These are phyloP conservation scores for Hebeloma cylindrosporum DNA, from an alignment of 768 basidiomycete species.

Conservation along the genomic window DNA sequence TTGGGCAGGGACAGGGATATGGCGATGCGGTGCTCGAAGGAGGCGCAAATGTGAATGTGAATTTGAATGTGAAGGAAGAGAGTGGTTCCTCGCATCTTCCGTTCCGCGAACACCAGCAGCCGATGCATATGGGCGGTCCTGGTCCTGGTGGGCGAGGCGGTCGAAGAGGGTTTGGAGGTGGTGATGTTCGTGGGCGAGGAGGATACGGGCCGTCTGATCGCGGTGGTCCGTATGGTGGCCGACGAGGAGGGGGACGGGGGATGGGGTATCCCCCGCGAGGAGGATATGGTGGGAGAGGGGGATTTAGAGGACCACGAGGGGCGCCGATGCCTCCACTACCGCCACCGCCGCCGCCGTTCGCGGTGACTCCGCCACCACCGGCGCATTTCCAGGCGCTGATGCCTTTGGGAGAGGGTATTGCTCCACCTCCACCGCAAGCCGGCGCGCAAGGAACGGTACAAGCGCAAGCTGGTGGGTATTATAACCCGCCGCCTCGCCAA, in stretches of 20 bases:
- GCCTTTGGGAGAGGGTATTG: too few species aligned
- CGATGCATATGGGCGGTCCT: neutral
- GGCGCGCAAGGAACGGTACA: conserved; percentile 1
- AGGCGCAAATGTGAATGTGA: neutral
- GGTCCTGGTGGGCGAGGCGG: conserved; percentile 11
- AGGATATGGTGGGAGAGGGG: conserved; percentile 23
- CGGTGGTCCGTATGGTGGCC: conserved; percentile 7
- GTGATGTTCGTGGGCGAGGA: conserved; percentile 1
- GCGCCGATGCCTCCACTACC: conserved; percentile 1
- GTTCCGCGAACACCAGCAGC: neutral
- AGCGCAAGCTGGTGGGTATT: neutral
- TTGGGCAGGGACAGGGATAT: neutral
- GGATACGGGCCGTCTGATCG: conserved; percentile 8
- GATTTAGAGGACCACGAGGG: conserved; percentile 27
- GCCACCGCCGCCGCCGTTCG: conserved; percentile 30
- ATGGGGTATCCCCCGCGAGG: conserved; percentile 15
- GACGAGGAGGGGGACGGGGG: conserved; percentile 11
- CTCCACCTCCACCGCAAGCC: conserved; percentile 10
- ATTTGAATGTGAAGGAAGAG: neutral
- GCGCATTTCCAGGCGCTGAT: conserved; percentile 32
- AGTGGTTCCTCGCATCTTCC: neutral
- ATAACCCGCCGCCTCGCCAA: neutral
- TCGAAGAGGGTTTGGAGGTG: conserved; percentile 14
- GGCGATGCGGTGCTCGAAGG: neutral
- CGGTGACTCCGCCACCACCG: conserved; percentile 30